A percentile compares a stretch with the other conserved stretches of the same genome.
These are phyloP conservation scores for Citrus cavaleriei DNA, from an alignment of 345 rosid species.

Conservation along the genomic window DNA sequence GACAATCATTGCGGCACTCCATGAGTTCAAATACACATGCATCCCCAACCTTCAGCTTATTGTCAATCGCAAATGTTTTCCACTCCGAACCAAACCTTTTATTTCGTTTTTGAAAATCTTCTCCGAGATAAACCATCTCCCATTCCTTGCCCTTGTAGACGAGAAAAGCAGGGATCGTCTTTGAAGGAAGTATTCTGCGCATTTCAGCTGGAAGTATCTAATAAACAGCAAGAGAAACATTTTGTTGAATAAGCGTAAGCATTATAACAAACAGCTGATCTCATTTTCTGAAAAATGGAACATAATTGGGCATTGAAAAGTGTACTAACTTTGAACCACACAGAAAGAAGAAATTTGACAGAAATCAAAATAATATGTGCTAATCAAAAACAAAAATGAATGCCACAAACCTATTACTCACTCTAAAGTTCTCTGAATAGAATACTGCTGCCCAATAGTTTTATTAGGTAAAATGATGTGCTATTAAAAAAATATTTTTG, in stretches of 20 bases:
- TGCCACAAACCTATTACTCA: background rate
- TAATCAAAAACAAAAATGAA: background rate
- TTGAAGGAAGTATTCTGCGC: conserved; percentile 8
- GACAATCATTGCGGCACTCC: background rate
- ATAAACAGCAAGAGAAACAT: background rate
- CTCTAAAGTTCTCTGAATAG: background rate
- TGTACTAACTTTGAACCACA: background rate
- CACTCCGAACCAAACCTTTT: conserved; percentile 15
- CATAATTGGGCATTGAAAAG: background rate
- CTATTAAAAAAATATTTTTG: background rate
- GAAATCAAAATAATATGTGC: background rate
- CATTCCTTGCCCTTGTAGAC: conserved; percentile 20
- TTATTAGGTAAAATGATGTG: background rate
- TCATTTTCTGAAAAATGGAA: background rate
- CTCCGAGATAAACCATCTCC: conserved; percentile 13
- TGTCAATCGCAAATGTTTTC: conserved; percentile 23
- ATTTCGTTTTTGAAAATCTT: background rate
- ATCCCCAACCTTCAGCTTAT: conserved; percentile 27
- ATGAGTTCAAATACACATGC: conserved; percentile 31
- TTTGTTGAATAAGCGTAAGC: background rate
- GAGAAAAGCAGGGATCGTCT: conserved; percentile 4
- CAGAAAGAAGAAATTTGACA: background rate
- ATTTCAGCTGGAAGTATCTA: conserved; percentile 21
- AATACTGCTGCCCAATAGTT: too few relatives aligned
- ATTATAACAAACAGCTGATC: background rate